Base-by-base conservation (phyloP, 2,329 filamentous ascomycete genomes). In the Colletotrichum chlorophyti region DNA sequence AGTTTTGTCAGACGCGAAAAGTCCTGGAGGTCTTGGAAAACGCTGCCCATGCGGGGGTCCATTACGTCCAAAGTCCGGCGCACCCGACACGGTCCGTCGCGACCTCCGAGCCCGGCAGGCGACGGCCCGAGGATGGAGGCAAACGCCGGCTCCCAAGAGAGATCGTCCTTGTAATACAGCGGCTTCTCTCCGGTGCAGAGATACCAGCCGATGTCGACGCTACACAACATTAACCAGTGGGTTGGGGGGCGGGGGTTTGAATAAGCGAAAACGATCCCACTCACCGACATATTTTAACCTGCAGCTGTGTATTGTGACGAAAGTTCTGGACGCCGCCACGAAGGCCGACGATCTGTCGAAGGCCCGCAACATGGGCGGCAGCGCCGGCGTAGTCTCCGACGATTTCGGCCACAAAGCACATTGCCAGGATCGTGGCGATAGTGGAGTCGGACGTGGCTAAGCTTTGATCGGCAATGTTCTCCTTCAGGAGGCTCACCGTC, bases 241-340 rank as follows among this genome's bases (percentile, higher is more conserved):
- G n/a, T n/a, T n/a, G n/a, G n/a, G n/a, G 14, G 12, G 9, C 14
- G 4, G 5, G n/a, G 10, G 14, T 10, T 8, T 21, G 12, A 5
- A 1, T 8, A 4, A 31, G n/a, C 11, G 3, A 14, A 11, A n/a
- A 11, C 12, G 10, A 3, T 2, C 6, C 29, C 4, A 60, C 69
- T 49, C 35, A 70, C 69, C 67, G 68, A 3, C 66, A 68, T 4
- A 71, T 60, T 17, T 71, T 71, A 23, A 68, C 60, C 23, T 69
- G 63, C 2, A 71, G 24, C 24, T 70, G 65, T 0, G 60, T 47
- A 4, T 71, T 71, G 9, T 65, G 43, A 1, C 40, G 45, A 7
- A 70, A 68, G 0, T 23, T 63, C 5, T 61, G 49, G 0, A 72
- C 9, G 1, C 68, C 70, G 15, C 70, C 70, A 5, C 66, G 63